phyloP scores from a whole-genome alignment of 768 basidiomycete species.

The Phaeolepiota aurea region DNA sequence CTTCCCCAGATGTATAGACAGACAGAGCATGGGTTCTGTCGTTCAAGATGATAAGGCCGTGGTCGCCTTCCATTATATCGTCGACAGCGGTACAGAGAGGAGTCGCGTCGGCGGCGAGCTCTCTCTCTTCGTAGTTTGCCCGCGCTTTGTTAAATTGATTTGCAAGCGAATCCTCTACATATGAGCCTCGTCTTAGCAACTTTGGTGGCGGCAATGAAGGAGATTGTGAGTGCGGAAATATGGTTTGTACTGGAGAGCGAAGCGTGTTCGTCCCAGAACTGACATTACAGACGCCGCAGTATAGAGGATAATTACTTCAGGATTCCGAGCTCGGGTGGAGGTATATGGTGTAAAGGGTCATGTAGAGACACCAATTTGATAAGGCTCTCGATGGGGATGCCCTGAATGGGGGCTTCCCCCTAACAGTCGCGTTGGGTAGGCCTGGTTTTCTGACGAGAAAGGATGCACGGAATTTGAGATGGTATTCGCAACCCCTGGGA shows the following conservation, averaged over 20 bases:
- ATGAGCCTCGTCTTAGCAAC: slow-evolving; percentile 18
- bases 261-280: slow-evolving; percentile 24
- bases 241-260: slow-evolving; percentile 17
- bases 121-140: slow-evolving; percentile 57
- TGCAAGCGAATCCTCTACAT: slow-evolving; percentile 26
- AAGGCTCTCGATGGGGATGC: slow-evolving; percentile 65
- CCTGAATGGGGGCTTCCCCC: slow-evolving; percentile 29
- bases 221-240: slow-evolving; percentile 15
- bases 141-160: slow-evolving; percentile 30
- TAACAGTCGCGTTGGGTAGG: slow-evolving; percentile 22
- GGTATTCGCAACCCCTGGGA: slow-evolving; percentile 12
- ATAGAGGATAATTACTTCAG: slow-evolving; percentile 80
- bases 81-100: slow-evolving; percentile 52
- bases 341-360: slow-evolving; percentile 44
- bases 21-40: slow-evolving; percentile 88
- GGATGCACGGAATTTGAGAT: slow-evolving; percentile 24
- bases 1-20: slow-evolving; percentile 80
- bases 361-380: slow-evolving; percentile 63
- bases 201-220: slow-evolving; percentile 8
- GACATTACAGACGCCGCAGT: slow-evolving; percentile 79
- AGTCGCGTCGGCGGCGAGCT: slow-evolving; percentile 73
- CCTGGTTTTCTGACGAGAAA: slow-evolving; percentile 21
- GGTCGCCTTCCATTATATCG: slow-evolving; percentile 62
- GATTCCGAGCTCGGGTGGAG: slow-evolving; percentile 42
- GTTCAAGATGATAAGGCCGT: slow-evolving; percentile 78